phyloP scores from a whole-genome alignment of 2,329 filamentous ascomycete species.

The Fusarium floridanum region DNA sequence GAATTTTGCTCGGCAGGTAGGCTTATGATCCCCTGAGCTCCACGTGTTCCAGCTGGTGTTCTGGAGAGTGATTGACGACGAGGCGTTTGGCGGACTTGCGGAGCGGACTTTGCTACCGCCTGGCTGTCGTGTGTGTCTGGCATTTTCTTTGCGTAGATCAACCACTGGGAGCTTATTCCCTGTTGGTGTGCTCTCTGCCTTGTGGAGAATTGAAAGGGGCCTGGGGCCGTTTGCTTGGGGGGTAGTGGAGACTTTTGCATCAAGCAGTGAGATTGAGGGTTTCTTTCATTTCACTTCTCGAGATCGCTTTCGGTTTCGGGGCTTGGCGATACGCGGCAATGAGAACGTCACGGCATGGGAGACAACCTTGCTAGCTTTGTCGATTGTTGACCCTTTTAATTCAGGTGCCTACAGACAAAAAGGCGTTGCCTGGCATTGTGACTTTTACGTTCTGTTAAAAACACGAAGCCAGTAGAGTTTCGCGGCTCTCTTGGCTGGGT shows the following conservation, averaged over 20 bases:
- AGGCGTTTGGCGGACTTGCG: conserved; percentile 2
- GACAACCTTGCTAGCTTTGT: background rate
- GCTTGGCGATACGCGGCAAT: conserved; percentile 19
- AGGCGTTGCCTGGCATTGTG: background rate
- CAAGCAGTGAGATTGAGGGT: conserved; percentile 29
- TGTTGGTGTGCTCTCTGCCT: background rate
- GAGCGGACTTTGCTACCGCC: conserved; percentile 29
- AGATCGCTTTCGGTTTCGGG: conserved; percentile 31
- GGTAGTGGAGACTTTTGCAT: conserved; percentile 5
- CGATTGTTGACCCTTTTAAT: background rate
- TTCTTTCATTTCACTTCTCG: conserved; percentile 29
- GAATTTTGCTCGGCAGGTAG: background rate
- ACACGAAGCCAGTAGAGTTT: conserved; percentile 9
- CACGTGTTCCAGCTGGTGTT: background rate
- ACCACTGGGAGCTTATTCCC: conserved; percentile 6
- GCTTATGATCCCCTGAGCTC: background rate
- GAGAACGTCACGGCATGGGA: background rate
- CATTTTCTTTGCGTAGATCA: conserved; percentile 9
- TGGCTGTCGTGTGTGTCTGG: background rate
- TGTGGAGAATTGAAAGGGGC: conserved; percentile 8
- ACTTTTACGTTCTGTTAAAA: background rate
- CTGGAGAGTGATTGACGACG: background rate
- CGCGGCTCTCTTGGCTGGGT: background rate
- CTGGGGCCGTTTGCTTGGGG: background rate
- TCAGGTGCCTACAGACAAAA: background rate